phyloP scores from a whole-genome alignment of 306 rosid species.

The Pueraria montana region DNA sequence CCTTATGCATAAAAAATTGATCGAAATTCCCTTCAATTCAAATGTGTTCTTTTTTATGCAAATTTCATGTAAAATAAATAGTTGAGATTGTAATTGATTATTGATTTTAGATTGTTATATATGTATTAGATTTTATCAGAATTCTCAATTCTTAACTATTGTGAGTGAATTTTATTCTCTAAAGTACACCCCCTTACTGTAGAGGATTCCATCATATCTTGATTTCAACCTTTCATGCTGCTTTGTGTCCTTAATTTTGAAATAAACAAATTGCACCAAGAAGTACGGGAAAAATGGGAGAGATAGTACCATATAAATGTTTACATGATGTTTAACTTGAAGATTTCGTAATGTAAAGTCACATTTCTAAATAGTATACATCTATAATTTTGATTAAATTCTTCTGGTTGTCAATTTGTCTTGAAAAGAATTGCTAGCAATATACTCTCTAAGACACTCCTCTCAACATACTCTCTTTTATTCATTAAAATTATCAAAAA shows the following conservation, averaged over 20 bases:
- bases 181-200: too few species aligned
- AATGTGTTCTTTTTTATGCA: not conserved
- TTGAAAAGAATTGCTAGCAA: not conserved
- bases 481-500: too few species aligned
- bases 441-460: too few species aligned
- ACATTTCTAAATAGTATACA: too few species aligned
- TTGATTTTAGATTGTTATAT: too few species aligned
- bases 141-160: too few species aligned
- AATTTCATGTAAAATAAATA: not conserved
- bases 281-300: not conserved
- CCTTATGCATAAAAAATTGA: not conserved
- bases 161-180: too few species aligned
- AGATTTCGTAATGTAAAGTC: not conserved
- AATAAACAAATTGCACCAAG: not conserved
- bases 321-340: conserved; percentile 6
- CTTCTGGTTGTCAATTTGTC: not conserved
- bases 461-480: not conserved
- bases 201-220: not conserved
- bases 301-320: not conserved
- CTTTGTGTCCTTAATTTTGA: not conserved
- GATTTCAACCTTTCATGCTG: not conserved
- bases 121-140: too few species aligned
- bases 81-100: too few species aligned
- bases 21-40: conserved; percentile 6
- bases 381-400: conserved; percentile 18